Evolutionary conservation across 2,329 filamentous ascomycete species (phyloP), one percentile per base, ranked within the genome.

Genomic region (Aspergillus sergii): DNA sequence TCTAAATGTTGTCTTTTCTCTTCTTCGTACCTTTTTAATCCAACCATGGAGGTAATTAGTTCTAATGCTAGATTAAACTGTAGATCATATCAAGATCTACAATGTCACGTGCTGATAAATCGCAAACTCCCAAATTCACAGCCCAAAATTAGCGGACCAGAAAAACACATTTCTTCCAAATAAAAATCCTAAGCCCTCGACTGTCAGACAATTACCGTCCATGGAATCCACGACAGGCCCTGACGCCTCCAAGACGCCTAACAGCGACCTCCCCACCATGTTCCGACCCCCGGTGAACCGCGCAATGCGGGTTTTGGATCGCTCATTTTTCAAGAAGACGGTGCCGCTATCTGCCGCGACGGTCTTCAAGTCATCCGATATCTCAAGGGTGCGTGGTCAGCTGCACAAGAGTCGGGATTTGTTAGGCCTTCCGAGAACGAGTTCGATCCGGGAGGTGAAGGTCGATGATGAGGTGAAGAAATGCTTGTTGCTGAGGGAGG

Each of bases 241-340:
- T 65, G 60, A 64, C 57, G 54, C 57, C 41, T 59, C 64, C 50
- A 65, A 68, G 43, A 67, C 69, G 60, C 65, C 63, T 55, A 60
- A 63, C 46, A 67, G 70, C 69, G 69, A 76, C 63, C 65, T 75
- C 65, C 69, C 75, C 64, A 72, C 70, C 58, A 88, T 89, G 85
- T 92, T 97, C 77, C 88, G 89, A 68, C 92, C 93, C 54, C 93
- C 94, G 28, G 83, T 93, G 64, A 90, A 94, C 71, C 90, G 91
- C 76, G 89, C 90, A 64, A 91, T 92, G 82, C 89, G 89, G 74
- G 86, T 87, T 57, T 87, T 99, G 67, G 94, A 99, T 80, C 89
- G 92, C 69, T 85, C 89, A 19, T 89, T 96, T 67, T 98, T 98
- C 81, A 84, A 86, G 58, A 92, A 90, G 76, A 91, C 85, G 1